Conservation (phyloP, 441 rosid genomes). For the Biscutella laevigata region DNA sequence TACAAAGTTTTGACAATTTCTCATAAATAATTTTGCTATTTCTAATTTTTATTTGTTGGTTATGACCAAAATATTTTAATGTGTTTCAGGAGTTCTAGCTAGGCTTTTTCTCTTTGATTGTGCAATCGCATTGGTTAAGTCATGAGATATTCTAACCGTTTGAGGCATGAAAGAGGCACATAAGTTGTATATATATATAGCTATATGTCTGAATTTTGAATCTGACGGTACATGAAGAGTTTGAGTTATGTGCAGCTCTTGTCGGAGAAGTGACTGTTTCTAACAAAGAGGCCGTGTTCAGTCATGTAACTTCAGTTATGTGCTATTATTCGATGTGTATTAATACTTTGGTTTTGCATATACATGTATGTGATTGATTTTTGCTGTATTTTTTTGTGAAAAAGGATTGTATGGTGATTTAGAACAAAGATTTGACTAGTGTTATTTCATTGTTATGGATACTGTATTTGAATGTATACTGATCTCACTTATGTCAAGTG, state of each 20-base stretch:
- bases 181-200: slow-evolving; percentile 6
- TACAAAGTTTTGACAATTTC: too few relatives aligned
- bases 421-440: slow-evolving; percentile 7
- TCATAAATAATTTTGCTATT: too few relatives aligned
- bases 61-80: too few relatives aligned
- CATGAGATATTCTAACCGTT: slow-evolving; percentile 11
- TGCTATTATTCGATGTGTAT: slow-evolving; percentile 9
- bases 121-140: background rate
- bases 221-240: slow-evolving; percentile 10
- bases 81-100: too few relatives aligned
- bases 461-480: background rate
- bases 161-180: slow-evolving; percentile 1
- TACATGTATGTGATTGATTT: slow-evolving; percentile 1
- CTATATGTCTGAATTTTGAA: background rate
- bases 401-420: slow-evolving; percentile 4
- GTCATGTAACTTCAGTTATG: slow-evolving; percentile 15
- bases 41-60: too few relatives aligned
- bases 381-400: background rate
- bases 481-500: background rate
- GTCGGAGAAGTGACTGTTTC: slow-evolving; percentile 18
- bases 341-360: slow-evolving; percentile 13
- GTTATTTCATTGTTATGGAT: background rate
- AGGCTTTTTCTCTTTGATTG: background rate
- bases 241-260: slow-evolving; percentile 23
- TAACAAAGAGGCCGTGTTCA: background rate